Conservation (phyloP, 768 basidiomycete species). For the Candolleomyces eurysporus region DNA sequence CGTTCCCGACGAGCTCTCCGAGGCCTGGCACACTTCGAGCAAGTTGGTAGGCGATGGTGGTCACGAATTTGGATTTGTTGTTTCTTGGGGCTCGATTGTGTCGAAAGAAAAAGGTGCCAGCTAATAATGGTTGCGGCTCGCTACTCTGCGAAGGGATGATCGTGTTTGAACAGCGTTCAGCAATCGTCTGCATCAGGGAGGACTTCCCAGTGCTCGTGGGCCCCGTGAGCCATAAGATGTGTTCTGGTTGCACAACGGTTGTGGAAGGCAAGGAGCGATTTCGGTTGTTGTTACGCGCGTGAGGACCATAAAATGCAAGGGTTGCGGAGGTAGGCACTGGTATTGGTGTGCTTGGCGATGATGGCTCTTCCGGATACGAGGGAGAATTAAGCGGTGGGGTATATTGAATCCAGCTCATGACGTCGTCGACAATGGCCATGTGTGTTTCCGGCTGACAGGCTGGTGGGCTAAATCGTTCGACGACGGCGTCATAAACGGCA, state of each 20-base stretch:
- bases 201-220: not conserved
- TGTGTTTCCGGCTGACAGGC: not conserved
- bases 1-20: not conserved
- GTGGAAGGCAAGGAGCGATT: not conserved
- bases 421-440: conserved; percentile 2
- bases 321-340: not conserved
- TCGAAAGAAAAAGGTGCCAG: conserved; percentile 2
- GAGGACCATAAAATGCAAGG: not conserved
- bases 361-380: too few relatives aligned
- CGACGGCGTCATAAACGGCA: not conserved
- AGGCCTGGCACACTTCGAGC: not conserved
- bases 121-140: not conserved
- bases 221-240: not conserved
- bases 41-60: not conserved
- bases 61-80: conserved; percentile 2
- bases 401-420: conserved; percentile 5
- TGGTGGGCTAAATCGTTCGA: conserved; percentile 1
- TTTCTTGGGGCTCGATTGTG: not conserved
- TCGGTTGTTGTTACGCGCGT: not conserved
- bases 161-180: conserved; percentile 2
- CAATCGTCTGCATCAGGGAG: conserved; percentile 2
- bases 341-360: not conserved
- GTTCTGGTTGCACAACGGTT: not conserved
- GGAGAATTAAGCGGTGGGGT: not conserved
- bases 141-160: not conserved